A percentile compares a stretch with the other conserved stretches of the same genome.
phyloP scores from a whole-genome alignment of 78 protist species.

The Polysphondylium violaceum region DNA sequence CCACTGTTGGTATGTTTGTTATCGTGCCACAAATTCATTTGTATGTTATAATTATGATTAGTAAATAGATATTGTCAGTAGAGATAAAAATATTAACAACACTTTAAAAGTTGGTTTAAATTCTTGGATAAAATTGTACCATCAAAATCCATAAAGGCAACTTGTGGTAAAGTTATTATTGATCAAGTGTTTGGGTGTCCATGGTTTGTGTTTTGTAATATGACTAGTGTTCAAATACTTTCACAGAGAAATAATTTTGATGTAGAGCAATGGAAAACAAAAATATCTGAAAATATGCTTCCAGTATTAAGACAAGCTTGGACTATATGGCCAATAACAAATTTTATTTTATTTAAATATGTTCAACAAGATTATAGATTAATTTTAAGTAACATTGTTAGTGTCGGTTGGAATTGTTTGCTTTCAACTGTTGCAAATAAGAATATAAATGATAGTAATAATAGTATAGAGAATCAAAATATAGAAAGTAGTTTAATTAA shows the following conservation, averaged over 20 bases:
- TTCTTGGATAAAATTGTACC: slow-evolving; percentile 35
- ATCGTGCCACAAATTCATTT: slow-evolving; percentile 60
- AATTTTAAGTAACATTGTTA: slow-evolving; percentile 32
- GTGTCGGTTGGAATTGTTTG: slow-evolving; percentile 74
- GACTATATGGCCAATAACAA: slow-evolving; percentile 64
- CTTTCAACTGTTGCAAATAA: slow-evolving; percentile 43
- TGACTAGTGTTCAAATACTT: slow-evolving; percentile 35
- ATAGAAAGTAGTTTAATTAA: no score
- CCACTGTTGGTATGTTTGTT: slow-evolving; percentile 13
- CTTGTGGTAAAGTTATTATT: slow-evolving; percentile 3
- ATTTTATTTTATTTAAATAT: slow-evolving; percentile 40
- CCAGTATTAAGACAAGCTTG: slow-evolving; percentile 34
- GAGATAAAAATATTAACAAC: background rate
- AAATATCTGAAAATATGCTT: slow-evolving; percentile 21
- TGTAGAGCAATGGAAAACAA: background rate
- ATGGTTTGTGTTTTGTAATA: slow-evolving; percentile 17
- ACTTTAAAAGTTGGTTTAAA: slow-evolving; percentile 47
- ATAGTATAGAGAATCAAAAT: no score
- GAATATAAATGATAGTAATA: no score
- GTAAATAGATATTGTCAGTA: background rate
- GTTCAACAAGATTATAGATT: slow-evolving; percentile 42
- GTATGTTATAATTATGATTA: background rate
- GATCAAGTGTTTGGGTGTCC: slow-evolving; percentile 59
- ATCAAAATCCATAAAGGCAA: background rate
- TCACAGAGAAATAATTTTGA: slow-evolving; percentile 13